Percentiles rank a stretch among this genome's conserved stretches.
Evolutionary conservation across 2,329 filamentous ascomycete species (phyloP).

Genomic region (Phaeomoniella chlamydospora): DNA sequence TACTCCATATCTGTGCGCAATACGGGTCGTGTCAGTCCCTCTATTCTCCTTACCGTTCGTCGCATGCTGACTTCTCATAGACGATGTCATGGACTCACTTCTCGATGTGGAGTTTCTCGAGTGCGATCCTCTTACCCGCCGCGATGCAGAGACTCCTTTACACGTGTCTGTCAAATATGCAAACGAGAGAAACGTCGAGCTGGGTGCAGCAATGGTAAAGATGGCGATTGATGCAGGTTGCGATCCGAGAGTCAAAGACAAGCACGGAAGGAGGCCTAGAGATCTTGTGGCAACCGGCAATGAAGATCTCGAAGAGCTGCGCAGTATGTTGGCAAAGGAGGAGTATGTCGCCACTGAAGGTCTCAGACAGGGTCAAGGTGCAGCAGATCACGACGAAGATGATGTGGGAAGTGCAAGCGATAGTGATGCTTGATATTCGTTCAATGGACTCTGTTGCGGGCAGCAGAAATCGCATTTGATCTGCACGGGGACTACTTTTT

Average conservation of each 20-base stretch:
- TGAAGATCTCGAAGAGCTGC: conserved; percentile 18
- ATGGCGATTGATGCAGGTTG: conserved; percentile 35
- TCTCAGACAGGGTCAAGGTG: conserved; percentile 16
- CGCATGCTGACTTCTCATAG: conserved; percentile 11
- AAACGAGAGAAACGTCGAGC: conserved; percentile 27
- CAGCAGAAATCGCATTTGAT: no score
- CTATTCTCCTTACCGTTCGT: neutral
- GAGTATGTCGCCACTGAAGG: conserved; percentile 33
- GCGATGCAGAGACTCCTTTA: conserved; percentile 30
- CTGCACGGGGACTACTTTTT: no score
- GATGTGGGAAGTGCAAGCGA: conserved; percentile 2
- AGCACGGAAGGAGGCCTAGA: conserved; percentile 28
- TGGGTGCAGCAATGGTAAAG: conserved; percentile 29
- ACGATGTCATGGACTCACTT: conserved; percentile 30
- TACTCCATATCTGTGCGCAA: conserved; percentile 76
- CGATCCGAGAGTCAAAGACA: conserved; percentile 32
- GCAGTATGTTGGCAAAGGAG: conserved; percentile 24
- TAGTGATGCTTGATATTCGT: no score
- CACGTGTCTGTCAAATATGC: conserved; percentile 29
- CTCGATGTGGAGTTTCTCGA: conserved; percentile 33
- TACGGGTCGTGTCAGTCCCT: conserved; percentile 63
- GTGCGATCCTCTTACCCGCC: conserved; percentile 29
- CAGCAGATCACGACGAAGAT: conserved; percentile 18
- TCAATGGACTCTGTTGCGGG: no score
- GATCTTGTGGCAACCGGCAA: conserved; percentile 28